phyloP scores from a whole-genome alignment of 441 rosid genomes.

The Eutrema salsugineum region DNA sequence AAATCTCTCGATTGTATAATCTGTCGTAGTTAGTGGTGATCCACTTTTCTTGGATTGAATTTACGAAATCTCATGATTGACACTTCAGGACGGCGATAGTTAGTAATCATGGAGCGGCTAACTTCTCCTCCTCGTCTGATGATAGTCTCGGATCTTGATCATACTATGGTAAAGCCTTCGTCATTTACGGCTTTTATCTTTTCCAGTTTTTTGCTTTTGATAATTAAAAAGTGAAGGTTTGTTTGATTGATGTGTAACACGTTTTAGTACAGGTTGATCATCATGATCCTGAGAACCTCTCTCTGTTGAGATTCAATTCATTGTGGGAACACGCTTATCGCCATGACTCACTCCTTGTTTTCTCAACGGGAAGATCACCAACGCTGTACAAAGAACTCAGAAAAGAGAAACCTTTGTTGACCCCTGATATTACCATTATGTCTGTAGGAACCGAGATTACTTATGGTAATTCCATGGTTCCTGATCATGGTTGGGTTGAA shows the following conservation, averaged over 20 bases:
- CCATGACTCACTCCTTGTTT: slow-evolving; percentile 83
- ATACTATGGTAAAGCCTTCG: slow-evolving; percentile 63
- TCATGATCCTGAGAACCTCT: slow-evolving; percentile 81
- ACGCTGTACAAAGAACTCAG: slow-evolving; percentile 75
- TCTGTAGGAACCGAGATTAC: slow-evolving; percentile 97
- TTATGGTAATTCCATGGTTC: slow-evolving; percentile 70
- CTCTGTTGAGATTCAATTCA: slow-evolving; percentile 85
- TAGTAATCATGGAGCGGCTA: slow-evolving; percentile 57
- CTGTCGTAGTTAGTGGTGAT: not conserved
- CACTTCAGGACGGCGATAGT: not conserved
- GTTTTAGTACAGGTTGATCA: slow-evolving; percentile 70
- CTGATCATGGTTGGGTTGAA: slow-evolving; percentile 84
- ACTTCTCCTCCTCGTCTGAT: slow-evolving; percentile 61
- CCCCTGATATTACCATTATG: slow-evolving; percentile 88
- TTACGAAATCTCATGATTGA: not conserved
- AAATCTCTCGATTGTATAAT: not conserved
- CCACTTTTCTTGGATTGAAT: not conserved
- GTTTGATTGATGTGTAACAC: slow-evolving; percentile 15
- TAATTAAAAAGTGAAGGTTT: not conserved
- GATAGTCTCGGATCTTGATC: slow-evolving; percentile 96
- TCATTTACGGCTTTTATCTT: not conserved
- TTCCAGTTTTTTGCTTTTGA: not conserved
- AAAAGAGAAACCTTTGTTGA: slow-evolving; percentile 85
- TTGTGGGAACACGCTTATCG: slow-evolving; percentile 84
- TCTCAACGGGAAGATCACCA: slow-evolving; percentile 94